phyloP scores from a whole-genome alignment of 495 filamentous ascomycete species.

The Penicillium lividum region DNA sequence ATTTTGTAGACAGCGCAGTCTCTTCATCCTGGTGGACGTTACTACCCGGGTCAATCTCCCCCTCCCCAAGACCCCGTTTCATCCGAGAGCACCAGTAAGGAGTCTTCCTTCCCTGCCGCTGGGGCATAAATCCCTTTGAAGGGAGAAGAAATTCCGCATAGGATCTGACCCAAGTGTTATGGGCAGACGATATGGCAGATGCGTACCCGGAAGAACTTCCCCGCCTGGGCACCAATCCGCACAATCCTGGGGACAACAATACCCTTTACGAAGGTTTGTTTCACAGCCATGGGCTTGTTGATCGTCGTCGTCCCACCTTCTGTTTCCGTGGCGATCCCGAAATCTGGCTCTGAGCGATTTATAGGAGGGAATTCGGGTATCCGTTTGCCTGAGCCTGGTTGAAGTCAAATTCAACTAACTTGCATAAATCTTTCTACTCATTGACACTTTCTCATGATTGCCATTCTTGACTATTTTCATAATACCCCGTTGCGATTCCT shows the following conservation, averaged over 20 bases:
- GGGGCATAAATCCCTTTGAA: slow-evolving; percentile 10
- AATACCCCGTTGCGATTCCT: not conserved
- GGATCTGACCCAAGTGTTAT: slow-evolving; percentile 20
- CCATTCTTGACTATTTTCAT: not conserved
- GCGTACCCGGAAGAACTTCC: slow-evolving; percentile 16
- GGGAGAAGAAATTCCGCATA: slow-evolving; percentile 9
- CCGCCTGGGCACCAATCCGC: slow-evolving; percentile 16
- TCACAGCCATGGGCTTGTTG: slow-evolving; percentile 23
- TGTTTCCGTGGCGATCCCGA: slow-evolving; percentile 23
- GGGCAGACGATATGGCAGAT: slow-evolving; percentile 13
- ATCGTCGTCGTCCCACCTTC: slow-evolving; percentile 21
- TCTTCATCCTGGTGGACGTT: slow-evolving; percentile 52
- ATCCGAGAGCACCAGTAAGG: slow-evolving; percentile 23
- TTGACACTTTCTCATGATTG: not conserved
- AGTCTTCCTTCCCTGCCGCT: slow-evolving; percentile 14
- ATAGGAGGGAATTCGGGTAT: not conserved
- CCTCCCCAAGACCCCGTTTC: slow-evolving; percentile 10
- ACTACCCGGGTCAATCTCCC: slow-evolving; percentile 42
- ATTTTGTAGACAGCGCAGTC: slow-evolving; percentile 43
- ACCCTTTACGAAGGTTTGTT: slow-evolving; percentile 27
- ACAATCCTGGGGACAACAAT: slow-evolving; percentile 21
- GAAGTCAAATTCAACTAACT: not conserved
- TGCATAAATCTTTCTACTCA: not conserved
- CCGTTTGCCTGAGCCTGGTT: not conserved
- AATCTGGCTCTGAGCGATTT: not conserved